phyloP scores from a whole-genome alignment of 202 grass and related monocot species.

The Musa balbisiana region DNA sequence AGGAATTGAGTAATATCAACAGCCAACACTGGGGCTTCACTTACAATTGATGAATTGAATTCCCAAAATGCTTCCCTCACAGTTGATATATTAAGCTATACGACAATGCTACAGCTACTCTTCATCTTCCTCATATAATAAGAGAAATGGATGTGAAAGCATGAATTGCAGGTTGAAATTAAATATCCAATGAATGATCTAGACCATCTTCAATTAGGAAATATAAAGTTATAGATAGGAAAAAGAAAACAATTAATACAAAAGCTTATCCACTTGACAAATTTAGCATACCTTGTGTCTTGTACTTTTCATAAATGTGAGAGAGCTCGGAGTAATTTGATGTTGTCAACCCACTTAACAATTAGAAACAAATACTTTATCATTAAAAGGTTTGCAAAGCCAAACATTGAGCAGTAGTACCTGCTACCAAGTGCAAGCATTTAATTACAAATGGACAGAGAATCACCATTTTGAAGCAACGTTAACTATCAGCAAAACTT shows the following conservation, averaged over 20 bases:
- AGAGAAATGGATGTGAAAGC: too few relatives aligned
- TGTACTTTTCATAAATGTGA: constrained; percentile 98
- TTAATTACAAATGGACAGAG: constrained; percentile 10
- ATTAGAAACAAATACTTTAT: constrained; percentile 26
- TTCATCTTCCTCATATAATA: neutral
- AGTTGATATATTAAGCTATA: neutral
- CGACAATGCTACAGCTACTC: neutral
- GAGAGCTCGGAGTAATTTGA: constrained; percentile 92
- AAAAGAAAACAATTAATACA: constrained; percentile 2
- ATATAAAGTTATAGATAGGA: neutral
- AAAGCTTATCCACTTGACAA: neutral
- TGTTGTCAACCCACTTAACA: constrained; percentile 72
- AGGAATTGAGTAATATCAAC: neutral
- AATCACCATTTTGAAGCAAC: constrained; percentile 95
- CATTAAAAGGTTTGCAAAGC: neutral
- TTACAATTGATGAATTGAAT: neutral
- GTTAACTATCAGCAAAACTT: constrained; percentile 72
- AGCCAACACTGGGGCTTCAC: neutral
- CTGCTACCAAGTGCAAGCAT: neutral
- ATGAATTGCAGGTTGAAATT: too few relatives aligned
- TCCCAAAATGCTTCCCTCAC: neutral
- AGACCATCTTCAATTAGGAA: neutral
- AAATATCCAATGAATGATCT: too few relatives aligned
- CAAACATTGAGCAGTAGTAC: neutral
- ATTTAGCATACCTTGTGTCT: constrained; percentile 67